Evolutionary conservation across 108 stramenopile genomes (phyloP).

Genomic region (Nitzschia sp.): DNA sequence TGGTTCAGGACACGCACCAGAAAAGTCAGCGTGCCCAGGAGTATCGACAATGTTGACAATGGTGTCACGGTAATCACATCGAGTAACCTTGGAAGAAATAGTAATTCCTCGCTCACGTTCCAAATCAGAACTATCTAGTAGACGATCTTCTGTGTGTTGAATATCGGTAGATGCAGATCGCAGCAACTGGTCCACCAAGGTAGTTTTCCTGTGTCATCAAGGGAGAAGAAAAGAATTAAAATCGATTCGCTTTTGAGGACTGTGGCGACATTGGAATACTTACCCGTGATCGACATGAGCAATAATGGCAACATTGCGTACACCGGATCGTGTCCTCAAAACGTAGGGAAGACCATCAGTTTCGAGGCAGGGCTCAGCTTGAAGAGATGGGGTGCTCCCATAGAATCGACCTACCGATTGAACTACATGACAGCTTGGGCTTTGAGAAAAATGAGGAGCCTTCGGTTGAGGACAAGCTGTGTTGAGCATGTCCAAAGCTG

Average conservation of each 20-base stretch:
- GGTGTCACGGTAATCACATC: conserved; percentile 46
- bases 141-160: conserved; percentile 30
- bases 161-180: conserved; percentile 25
- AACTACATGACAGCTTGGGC: too few species aligned
- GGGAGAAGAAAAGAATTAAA: neutral
- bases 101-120: conserved; percentile 97
- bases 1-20: conserved; percentile 34
- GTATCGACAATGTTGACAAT: conserved; percentile 89
- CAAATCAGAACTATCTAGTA: conserved; percentile 94
- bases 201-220: conserved; percentile 65
- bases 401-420: too few species aligned
- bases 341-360: neutral
- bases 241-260: neutral
- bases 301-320: conserved; percentile 73
- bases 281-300: conserved; percentile 97
- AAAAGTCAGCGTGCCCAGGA: conserved; percentile 95
- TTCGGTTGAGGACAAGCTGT: too few species aligned
- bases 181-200: conserved; percentile 90
- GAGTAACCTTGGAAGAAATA: conserved; percentile 91
- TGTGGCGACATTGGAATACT: neutral
- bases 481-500: too few species aligned
- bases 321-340: neutral
- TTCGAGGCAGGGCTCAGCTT: too few species aligned
- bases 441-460: too few species aligned
- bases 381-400: too few species aligned